A percentile compares a stretch with the other conserved stretches of the same genome.
These are phyloP conservation scores for Afroboletus lepidellus DNA, from an alignment of 1,284 basidiomycete genomes.

Conservation along the genomic window DNA sequence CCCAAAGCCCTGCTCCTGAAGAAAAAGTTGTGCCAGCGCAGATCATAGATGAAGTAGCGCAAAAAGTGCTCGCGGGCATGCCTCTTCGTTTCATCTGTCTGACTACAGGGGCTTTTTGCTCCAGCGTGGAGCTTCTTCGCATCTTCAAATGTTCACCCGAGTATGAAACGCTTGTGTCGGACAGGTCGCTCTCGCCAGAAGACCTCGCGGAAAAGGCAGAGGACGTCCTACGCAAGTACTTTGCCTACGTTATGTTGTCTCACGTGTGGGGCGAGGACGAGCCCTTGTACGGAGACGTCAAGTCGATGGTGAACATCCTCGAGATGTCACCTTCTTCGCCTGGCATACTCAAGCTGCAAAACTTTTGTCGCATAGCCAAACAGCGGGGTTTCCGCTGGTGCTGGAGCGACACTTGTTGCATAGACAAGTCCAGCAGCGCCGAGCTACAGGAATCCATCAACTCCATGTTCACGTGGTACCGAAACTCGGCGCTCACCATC, in stretches of 20 bases:
- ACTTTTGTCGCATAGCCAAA: constrained; percentile 23
- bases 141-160: constrained; percentile 21
- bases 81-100: constrained; percentile 24
- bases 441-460: constrained; percentile 30
- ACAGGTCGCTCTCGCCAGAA: constrained; percentile 1
- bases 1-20: constrained; percentile 2
- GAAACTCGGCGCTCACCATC: constrained; percentile 25
- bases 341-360: constrained; percentile 23
- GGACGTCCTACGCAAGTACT: constrained; percentile 20
- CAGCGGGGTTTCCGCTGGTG: constrained; percentile 23
- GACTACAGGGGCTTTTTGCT: constrained; percentile 19
- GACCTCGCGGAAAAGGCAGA: constrained; percentile 14
- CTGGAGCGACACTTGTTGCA: constrained; percentile 32
- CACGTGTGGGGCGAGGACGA: constrained; percentile 31
- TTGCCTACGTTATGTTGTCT: constrained; percentile 28
- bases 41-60: constrained; percentile 18
- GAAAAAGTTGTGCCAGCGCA: constrained; percentile 11
- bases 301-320: constrained; percentile 14
- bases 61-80: constrained; percentile 20
- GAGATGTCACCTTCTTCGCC: constrained; percentile 15
- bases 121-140: constrained; percentile 16
- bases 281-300: constrained; percentile 22
- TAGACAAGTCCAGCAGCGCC: constrained; percentile 28
- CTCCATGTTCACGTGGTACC: constrained; percentile 31
- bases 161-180: constrained; percentile 18